Evolutionary conservation across 768 basidiomycete species (phyloP).

Genomic region (Steccherinum ochraceum): DNA sequence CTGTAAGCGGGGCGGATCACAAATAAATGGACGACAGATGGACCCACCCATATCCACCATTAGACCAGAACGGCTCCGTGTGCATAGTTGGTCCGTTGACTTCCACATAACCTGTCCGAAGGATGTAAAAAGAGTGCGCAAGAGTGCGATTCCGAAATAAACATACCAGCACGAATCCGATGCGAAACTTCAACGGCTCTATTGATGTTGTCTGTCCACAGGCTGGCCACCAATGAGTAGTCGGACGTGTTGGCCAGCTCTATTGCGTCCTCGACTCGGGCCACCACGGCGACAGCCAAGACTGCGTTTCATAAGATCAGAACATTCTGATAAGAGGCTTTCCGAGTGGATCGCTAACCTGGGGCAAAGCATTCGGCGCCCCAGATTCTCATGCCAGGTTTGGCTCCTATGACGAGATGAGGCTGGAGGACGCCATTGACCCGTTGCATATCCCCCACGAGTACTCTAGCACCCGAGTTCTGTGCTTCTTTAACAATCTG

Average conservation of each 20-base stretch:
- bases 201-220: conserved; percentile 47
- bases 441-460: conserved; percentile 36
- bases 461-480: conserved; percentile 35
- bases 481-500: conserved; percentile 37
- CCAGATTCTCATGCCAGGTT: conserved; percentile 45
- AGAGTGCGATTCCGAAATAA: not conserved
- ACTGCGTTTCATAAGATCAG: conserved; percentile 18
- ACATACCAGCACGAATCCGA: conserved; percentile 39
- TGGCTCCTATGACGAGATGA: conserved; percentile 41
- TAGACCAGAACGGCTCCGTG: not conserved
- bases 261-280: conserved; percentile 48
- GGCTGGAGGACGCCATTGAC: conserved; percentile 39
- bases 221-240: conserved; percentile 42
- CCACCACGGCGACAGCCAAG: conserved; percentile 37
- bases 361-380: conserved; percentile 56
- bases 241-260: conserved; percentile 48
- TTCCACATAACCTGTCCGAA: conserved; percentile 42
- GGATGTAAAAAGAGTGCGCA: not conserved
- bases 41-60: conserved; percentile 3
- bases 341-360: conserved; percentile 17
- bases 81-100: conserved; percentile 4
- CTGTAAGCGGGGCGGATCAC: not conserved
- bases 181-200: conserved; percentile 39
- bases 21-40: not conserved
- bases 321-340: not conserved